phyloP scores from a whole-genome alignment of 2,329 filamentous ascomycete species.

The Aureobasidium sp. region DNA sequence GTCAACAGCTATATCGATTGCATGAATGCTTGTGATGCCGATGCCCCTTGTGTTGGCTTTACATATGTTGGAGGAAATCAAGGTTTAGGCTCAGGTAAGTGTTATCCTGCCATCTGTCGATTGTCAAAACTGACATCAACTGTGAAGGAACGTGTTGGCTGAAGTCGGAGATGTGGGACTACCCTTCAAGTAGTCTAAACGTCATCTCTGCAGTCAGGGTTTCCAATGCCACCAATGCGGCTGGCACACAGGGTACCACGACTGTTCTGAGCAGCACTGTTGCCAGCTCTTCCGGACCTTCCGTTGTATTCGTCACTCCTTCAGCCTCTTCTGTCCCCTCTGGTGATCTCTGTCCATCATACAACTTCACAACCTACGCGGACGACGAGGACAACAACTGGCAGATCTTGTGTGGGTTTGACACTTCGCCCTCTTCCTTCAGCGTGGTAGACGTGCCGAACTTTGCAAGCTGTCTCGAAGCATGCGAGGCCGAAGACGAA shows the following conservation, averaged over 20 bases:
- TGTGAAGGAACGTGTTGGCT: constrained; percentile 22
- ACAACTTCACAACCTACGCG: constrained; percentile 10
- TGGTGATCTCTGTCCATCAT: neutral
- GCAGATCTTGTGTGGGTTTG: constrained; percentile 5
- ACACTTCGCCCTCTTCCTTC: neutral
- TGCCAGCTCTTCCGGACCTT: neutral
- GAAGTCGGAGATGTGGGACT: constrained; percentile 17
- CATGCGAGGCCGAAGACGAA: constrained; percentile 4
- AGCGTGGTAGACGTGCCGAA: neutral
- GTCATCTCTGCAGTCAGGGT: constrained; percentile 14
- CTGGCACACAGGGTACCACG: constrained; percentile 12
- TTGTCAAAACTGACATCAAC: neutral
- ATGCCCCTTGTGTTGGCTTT: constrained; percentile 12
- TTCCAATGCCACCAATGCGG: neutral
- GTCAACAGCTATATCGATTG: constrained; percentile 15
- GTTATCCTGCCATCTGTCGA: too few species aligned
- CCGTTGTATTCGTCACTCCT: constrained; percentile 16
- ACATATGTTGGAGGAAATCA: constrained; percentile 16
- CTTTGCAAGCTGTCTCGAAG: constrained; percentile 12
- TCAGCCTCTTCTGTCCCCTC: neutral
- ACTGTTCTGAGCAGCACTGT: constrained; percentile 18
- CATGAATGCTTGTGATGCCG: constrained; percentile 15
- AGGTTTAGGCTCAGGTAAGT: neutral
- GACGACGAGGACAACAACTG: constrained; percentile 1
- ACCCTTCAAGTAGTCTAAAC: constrained; percentile 7